Evolutionary conservation across 1,284 basidiomycete genomes (phyloP), one percentile per base, ranked within the genome.

Genomic region (Moesziomyces sp.): DNA sequence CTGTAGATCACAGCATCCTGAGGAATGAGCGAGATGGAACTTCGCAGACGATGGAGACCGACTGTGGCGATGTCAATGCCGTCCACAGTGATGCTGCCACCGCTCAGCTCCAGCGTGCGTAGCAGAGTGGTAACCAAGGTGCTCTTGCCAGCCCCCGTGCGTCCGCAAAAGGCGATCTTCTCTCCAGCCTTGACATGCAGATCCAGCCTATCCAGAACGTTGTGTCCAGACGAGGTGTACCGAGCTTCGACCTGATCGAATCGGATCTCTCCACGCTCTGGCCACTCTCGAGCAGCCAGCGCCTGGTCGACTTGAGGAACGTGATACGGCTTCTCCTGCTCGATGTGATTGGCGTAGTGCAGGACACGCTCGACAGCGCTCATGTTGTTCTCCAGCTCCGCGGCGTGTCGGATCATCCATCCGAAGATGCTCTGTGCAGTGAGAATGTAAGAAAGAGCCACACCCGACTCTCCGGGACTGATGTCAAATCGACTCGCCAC

Each of bases 1-100:
- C 88, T 86, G 83, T 92, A 91, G 52, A 90, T 78, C 3, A 87
- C 77, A 9, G 92, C 91, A 74, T 97, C 94, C 84, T 97, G 94
- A 10, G 94, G 93, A 67, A 97, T 95, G 78, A 97, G 89, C 3
- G 86, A 88, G 57, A 88, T 86, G 56, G 85, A 84, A 3, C 85
- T 83, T n/a, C 88, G 82, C 16, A 88, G 77, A 10, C 87, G 87
- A 60, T 92, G 35, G 0, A 84, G 66, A 11, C 65, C 89, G 3
- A 93, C 85, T 74, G 92, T 91, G 78, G 91, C 82, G 18, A 86
- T 58, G 53, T 81, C 69, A 14, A 67, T 43, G 28, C 64, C 72
- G 38, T 76, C 75, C 30, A 77, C 76, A 10, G 51, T 46, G 51
- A 77, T 72, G 11, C 33, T n/a, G 23, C 75, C 75, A 3, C 52